A percentile compares a stretch with the other conserved stretches of the same genome.
Conservation (phyloP, 2,329 filamentous ascomycete genomes). For the Sporothrix schenckii region DNA sequence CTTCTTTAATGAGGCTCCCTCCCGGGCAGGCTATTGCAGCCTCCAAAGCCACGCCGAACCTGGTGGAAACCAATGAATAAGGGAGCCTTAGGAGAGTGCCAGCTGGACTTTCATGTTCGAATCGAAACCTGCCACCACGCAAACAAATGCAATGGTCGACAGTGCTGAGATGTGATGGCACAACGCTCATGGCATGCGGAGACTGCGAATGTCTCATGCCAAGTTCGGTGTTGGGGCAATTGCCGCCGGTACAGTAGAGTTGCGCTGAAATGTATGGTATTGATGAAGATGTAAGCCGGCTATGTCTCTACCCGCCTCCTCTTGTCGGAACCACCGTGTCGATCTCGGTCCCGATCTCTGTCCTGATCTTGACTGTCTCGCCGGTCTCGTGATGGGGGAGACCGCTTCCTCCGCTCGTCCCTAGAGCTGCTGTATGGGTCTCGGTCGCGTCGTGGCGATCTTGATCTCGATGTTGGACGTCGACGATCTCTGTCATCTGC, state of each 20-base stretch:
- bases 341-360: constrained; percentile 48
- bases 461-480: constrained; percentile 42
- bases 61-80: background rate
- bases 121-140: background rate
- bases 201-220: background rate
- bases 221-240: background rate
- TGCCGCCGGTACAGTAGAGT: background rate
- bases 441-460: constrained; percentile 46
- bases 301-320: constrained; percentile 57
- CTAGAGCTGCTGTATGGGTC: constrained; percentile 47
- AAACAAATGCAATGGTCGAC: background rate
- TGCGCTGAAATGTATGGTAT: background rate
- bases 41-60: background rate
- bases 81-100: background rate
- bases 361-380: constrained; percentile 50
- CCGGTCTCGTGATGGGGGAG: constrained; percentile 55
- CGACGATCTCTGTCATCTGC: constrained; percentile 39
- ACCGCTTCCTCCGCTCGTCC: constrained; percentile 57
- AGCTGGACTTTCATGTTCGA: background rate
- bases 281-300: background rate
- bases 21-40: background rate
- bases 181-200: background rate
- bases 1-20: background rate
- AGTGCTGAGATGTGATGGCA: background rate
- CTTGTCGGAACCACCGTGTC: constrained; percentile 60